A percentile compares a stretch with the other conserved stretches of the same genome.
phyloP scores from a whole-genome alignment of 352 stramenopile genomes.

The Phytophthora niederhauseri region DNA sequence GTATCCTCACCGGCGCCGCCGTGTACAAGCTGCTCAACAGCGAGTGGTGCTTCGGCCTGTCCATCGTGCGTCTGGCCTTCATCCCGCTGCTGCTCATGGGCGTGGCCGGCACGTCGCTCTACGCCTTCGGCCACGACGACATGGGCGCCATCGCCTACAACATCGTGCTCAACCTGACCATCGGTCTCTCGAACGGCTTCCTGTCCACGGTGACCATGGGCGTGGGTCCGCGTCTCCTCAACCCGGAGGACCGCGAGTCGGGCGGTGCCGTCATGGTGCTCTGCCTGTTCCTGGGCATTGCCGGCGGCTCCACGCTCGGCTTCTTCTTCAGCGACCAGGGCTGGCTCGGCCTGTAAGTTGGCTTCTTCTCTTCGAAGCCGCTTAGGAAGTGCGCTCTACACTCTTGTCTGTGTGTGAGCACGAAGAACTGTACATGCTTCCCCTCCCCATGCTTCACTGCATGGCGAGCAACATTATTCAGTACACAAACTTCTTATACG shows the following conservation, averaged over 20 bases:
- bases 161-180: slow-evolving; percentile 52
- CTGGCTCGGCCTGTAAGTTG: slow-evolving; percentile 49
- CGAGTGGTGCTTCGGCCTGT: slow-evolving; percentile 46
- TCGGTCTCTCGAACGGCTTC: slow-evolving; percentile 60
- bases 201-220: slow-evolving; percentile 73
- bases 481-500: slow-evolving; percentile 21
- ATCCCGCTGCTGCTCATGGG: slow-evolving; percentile 66
- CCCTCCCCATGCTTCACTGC: background rate
- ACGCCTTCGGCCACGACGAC: slow-evolving; percentile 47
- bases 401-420: slow-evolving; percentile 1
- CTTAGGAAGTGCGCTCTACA: slow-evolving; percentile 10
- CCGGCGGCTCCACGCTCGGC: slow-evolving; percentile 50
- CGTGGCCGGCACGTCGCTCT: slow-evolving; percentile 55
- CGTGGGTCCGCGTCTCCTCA: slow-evolving; percentile 50
- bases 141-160: slow-evolving; percentile 44
- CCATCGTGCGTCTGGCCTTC: slow-evolving; percentile 54
- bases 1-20: slow-evolving; percentile 48
- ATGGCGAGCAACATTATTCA: slow-evolving; percentile 19
- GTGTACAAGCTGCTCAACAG: slow-evolving; percentile 67
- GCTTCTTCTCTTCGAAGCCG: background rate
- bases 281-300: slow-evolving; percentile 61
- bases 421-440: slow-evolving; percentile 16
- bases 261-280: slow-evolving; percentile 63
- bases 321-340: slow-evolving; percentile 58
- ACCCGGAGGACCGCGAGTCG: slow-evolving; percentile 60